phyloP scores from a whole-genome alignment of 2,329 filamentous ascomycete species.

The Aciculosporium take region DNA sequence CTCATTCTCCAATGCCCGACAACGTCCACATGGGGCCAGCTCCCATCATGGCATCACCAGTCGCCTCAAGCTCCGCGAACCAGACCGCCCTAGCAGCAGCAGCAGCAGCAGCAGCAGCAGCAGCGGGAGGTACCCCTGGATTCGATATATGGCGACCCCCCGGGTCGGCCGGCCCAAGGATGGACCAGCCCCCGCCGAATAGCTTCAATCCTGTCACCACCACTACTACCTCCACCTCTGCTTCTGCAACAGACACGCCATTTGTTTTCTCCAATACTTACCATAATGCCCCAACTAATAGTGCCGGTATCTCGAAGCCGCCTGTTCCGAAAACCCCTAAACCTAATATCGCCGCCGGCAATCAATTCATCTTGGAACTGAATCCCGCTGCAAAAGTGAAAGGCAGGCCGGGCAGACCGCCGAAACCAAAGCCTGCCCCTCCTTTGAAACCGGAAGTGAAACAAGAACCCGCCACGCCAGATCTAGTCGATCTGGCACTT shows the following conservation, averaged over 20 bases:
- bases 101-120: no score
- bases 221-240: background rate
- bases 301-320: constrained; percentile 21
- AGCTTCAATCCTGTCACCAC: constrained; percentile 9
- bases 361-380: constrained; percentile 24
- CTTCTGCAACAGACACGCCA: background rate
- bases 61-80: constrained; percentile 8
- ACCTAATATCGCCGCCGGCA: constrained; percentile 19
- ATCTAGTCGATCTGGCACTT: constrained; percentile 11
- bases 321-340: constrained; percentile 26
- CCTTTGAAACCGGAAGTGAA: constrained; percentile 15
- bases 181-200: constrained; percentile 13
- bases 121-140: constrained; percentile 20
- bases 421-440: constrained; percentile 14
- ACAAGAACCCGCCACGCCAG: constrained; percentile 18
- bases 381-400: constrained; percentile 19
- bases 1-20: constrained; percentile 11
- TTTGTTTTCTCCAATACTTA: background rate
- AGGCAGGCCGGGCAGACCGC: constrained; percentile 21
- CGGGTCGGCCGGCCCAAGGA: constrained; percentile 13
- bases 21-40: constrained; percentile 8
- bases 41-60: constrained; percentile 12
- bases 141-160: constrained; percentile 25
- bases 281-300: background rate
- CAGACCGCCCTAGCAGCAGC: constrained; percentile 11